Evolutionary conservation across 805 yeast genomes (phyloP).

Genomic region (Torulaspora maleeae): DNA sequence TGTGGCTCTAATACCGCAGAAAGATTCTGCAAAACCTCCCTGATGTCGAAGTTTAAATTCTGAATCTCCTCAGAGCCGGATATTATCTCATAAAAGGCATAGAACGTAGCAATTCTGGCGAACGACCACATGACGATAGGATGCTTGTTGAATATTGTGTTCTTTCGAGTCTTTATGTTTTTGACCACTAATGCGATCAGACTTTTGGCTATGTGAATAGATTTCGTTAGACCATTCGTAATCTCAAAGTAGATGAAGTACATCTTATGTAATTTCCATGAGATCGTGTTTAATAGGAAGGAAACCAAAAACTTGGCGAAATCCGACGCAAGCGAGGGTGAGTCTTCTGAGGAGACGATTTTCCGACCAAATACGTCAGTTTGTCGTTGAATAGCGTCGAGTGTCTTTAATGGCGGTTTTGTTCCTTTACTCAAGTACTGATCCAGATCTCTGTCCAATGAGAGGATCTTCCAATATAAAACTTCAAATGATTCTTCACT

Average conservation of each 20-base stretch:
- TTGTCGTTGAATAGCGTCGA: slow-evolving; percentile 29
- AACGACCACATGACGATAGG: slow-evolving; percentile 25
- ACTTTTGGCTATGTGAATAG: slow-evolving; percentile 18
- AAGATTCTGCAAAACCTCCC: slow-evolving; percentile 19
- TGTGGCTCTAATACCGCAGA: slow-evolving; percentile 17
- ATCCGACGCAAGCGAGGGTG: slow-evolving; percentile 16
- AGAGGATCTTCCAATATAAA: slow-evolving; percentile 30
- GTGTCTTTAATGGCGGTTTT: slow-evolving; percentile 30
- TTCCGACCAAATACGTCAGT: slow-evolving; percentile 19
- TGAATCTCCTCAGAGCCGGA: slow-evolving; percentile 17
- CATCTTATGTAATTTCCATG: slow-evolving; percentile 31
- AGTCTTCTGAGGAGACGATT: slow-evolving; percentile 8
- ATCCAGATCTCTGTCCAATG: slow-evolving; percentile 34
- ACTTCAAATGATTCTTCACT: slow-evolving; percentile 31
- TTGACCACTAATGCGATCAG: slow-evolving; percentile 22
- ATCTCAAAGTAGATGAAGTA: slow-evolving; percentile 23
- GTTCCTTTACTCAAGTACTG: slow-evolving; percentile 15
- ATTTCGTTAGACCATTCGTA: slow-evolving; percentile 17
- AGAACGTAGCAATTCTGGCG: slow-evolving; percentile 24
- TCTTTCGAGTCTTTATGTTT: slow-evolving; percentile 16
- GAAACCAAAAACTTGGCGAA: slow-evolving; percentile 26
- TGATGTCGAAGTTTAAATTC: slow-evolving; percentile 20
- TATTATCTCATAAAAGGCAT: slow-evolving; percentile 26
- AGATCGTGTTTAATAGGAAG: slow-evolving; percentile 18
- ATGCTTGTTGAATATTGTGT: slow-evolving; percentile 20